Percentiles rank a stretch among this genome's conserved stretches.
Evolutionary conservation across 2,329 filamentous ascomycete species (phyloP).

Genomic region (Trichoderma gracile): DNA sequence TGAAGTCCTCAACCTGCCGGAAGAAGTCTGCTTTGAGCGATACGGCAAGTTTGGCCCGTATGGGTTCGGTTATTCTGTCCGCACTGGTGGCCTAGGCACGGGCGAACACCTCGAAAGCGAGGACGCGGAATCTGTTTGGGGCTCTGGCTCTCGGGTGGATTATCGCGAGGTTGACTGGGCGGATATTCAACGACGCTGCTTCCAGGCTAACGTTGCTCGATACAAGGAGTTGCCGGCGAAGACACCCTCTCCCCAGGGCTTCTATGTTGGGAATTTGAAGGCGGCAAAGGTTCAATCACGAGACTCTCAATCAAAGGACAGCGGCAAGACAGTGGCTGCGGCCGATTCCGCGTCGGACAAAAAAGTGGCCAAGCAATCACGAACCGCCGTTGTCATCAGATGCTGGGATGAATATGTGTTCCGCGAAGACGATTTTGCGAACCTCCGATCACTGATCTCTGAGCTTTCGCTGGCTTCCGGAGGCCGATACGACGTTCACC

Average conservation of each 20-base stretch:
- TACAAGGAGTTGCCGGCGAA: slow-evolving; percentile 57
- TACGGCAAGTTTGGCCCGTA: slow-evolving; percentile 88
- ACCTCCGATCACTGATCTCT: slow-evolving; percentile 78
- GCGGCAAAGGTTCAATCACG: background rate
- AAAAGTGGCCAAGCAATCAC: slow-evolving; percentile 33
- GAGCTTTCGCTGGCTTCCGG: slow-evolving; percentile 80
- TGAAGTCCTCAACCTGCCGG: slow-evolving; percentile 71
- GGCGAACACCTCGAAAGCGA: slow-evolving; percentile 82
- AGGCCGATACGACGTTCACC: slow-evolving; percentile 82
- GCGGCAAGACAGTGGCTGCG: background rate
- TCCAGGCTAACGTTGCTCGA: slow-evolving; percentile 66
- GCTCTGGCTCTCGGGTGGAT: slow-evolving; percentile 69
- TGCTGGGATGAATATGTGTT: slow-evolving; percentile 81
- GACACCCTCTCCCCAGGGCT: slow-evolving; percentile 49
- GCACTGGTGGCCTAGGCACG: slow-evolving; percentile 78
- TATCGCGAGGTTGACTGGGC: slow-evolving; percentile 78
- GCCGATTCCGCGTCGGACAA: background rate
- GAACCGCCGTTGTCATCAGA: slow-evolving; percentile 76
- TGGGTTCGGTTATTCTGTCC: slow-evolving; percentile 79
- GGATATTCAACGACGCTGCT: slow-evolving; percentile 72
- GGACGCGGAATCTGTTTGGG: slow-evolving; percentile 79
- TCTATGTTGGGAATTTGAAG: slow-evolving; percentile 43
- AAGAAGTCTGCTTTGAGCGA: slow-evolving; percentile 91
- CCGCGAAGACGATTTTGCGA: slow-evolving; percentile 76
- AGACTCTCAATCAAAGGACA: background rate